Evolutionary conservation across 2,329 filamentous ascomycete species (phyloP).

Genomic region (Fonsecaea pugnacius): DNA sequence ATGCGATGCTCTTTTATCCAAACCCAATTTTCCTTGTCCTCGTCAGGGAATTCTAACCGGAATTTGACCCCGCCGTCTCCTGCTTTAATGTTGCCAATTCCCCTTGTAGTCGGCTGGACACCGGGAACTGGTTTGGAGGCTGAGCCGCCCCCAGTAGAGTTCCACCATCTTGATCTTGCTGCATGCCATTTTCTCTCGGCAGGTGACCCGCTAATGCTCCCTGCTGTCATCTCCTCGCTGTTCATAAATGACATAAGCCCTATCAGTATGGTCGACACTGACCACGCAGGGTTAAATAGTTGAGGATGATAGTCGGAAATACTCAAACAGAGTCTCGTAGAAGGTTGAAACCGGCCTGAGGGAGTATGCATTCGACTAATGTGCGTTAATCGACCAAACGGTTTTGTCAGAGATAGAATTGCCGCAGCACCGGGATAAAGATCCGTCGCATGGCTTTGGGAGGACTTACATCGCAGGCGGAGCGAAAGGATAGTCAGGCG

Average conservation of each 20-base stretch:
- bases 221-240: conserved; percentile 97
- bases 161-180: conserved; percentile 87
- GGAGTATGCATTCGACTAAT: conserved; percentile 88
- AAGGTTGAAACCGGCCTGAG: conserved; percentile 91
- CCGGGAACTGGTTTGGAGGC: conserved; percentile 56
- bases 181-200: conserved; percentile 79
- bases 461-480: conserved; percentile 74
- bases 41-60: conserved; percentile 81
- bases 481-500: conserved; percentile 94
- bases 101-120: conserved; percentile 63
- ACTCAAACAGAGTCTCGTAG: conserved; percentile 86
- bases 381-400: neutral
- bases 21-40: conserved; percentile 86
- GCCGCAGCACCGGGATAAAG: neutral
- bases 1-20: conserved; percentile 87
- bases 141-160: conserved; percentile 86
- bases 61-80: conserved; percentile 95
- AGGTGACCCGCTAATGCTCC: conserved; percentile 76
- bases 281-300: conserved; percentile 98
- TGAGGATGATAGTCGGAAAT: conserved; percentile 98
- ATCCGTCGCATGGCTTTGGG: neutral
- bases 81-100: conserved; percentile 78
- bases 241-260: conserved; percentile 98
- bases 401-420: neutral
- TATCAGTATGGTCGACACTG: conserved; percentile 93